Percentiles rank a stretch among this genome's conserved stretches.
Conservation (phyloP, 441 rosid species). For the Erysimum cheiri region DNA sequence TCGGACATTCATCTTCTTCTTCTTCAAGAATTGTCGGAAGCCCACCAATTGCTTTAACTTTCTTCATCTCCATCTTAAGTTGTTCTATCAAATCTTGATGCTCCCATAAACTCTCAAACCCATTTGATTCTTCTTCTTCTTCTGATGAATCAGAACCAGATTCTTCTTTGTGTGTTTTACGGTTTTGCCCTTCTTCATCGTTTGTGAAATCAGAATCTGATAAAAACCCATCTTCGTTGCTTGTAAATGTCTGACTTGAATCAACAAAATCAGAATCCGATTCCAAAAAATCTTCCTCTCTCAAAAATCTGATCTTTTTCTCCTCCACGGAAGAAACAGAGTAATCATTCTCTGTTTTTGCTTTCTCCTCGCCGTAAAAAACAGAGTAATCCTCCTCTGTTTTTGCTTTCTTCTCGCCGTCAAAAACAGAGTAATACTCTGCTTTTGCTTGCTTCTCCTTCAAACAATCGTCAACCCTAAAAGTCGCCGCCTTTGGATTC, state of each 20-base stretch:
- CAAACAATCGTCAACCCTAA: slow-evolving; percentile 40
- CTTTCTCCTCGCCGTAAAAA: background rate
- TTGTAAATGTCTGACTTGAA: slow-evolving; percentile 59
- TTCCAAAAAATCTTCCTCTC: slow-evolving; percentile 51
- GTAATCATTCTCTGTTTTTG: slow-evolving; percentile 39
- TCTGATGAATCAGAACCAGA: slow-evolving; percentile 27
- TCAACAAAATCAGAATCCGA: slow-evolving; percentile 59
- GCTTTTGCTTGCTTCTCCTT: slow-evolving; percentile 31
- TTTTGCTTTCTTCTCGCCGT: slow-evolving; percentile 21
- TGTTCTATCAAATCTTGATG: slow-evolving; percentile 94
- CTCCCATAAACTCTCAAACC: slow-evolving; percentile 82
- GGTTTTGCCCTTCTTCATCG: slow-evolving; percentile 38
- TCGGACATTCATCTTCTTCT: slow-evolving; percentile 61
- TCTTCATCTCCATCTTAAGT: slow-evolving; percentile 84
- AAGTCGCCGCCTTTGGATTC: slow-evolving; percentile 34
- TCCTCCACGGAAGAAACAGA: slow-evolving; percentile 32
- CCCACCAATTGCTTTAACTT: slow-evolving; percentile 82
- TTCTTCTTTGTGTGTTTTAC: slow-evolving; percentile 28
- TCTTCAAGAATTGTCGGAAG: slow-evolving; percentile 71
- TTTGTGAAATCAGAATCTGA: slow-evolving; percentile 60
- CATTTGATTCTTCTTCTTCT: slow-evolving; percentile 54
- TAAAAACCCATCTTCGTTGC: slow-evolving; percentile 58
- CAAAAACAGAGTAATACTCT: slow-evolving; percentile 25
- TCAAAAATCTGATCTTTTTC: slow-evolving; percentile 43
- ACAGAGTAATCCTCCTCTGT: slow-evolving; percentile 28